These are phyloP conservation scores for Teratosphaeria nubilosa DNA, from an alignment of 2,329 filamentous ascomycete species.

Conservation along the genomic window DNA sequence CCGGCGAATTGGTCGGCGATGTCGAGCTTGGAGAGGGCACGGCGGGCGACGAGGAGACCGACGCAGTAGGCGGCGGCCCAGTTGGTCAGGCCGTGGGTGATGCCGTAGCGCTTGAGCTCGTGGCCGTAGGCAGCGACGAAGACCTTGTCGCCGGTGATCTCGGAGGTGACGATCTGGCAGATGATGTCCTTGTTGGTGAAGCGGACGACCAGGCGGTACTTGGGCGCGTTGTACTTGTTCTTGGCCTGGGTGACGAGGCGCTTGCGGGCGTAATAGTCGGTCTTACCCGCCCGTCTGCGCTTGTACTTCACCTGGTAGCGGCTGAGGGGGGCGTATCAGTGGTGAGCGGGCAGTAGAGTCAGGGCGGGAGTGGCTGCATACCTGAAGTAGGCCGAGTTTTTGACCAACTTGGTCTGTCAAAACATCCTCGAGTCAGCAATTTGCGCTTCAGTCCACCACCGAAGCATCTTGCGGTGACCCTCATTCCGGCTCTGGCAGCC, in stretches of 20 bases:
- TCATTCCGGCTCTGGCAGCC: slow-evolving; percentile 17
- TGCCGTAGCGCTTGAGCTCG: slow-evolving; percentile 95
- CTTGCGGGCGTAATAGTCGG: slow-evolving; percentile 99
- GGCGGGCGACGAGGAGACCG: slow-evolving; percentile 92
- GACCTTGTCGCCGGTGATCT: slow-evolving; percentile 97
- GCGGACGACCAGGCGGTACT: slow-evolving; percentile 98
- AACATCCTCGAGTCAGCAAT: slow-evolving; percentile 94
- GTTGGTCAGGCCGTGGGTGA: slow-evolving; percentile 98
- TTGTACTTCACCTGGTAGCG: slow-evolving; percentile 99
- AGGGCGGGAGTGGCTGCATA: slow-evolving; percentile 41
- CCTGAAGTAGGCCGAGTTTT: slow-evolving; percentile 99
- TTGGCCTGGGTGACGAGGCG: slow-evolving; percentile 99
- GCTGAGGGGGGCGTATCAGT: slow-evolving; percentile 39
- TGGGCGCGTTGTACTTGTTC: slow-evolving; percentile 99
- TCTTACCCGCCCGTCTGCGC: slow-evolving; percentile 92
- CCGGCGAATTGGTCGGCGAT: slow-evolving; percentile 86
- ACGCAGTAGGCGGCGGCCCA: slow-evolving; percentile 97
- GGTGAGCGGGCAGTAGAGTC: slow-evolving; percentile 1
- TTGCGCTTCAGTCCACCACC: slow-evolving; percentile 92
- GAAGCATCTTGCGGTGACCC: slow-evolving; percentile 99
- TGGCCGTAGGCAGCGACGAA: slow-evolving; percentile 86
- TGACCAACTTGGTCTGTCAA: slow-evolving; percentile 78
- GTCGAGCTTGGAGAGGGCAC: slow-evolving; percentile 92
- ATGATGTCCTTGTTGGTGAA: slow-evolving; percentile 83
- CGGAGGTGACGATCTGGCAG: slow-evolving; percentile 90